Evolutionary conservation across 2,329 filamentous ascomycete species (phyloP).

Genomic region (Immersiporthe knoxdaviesiana): DNA sequence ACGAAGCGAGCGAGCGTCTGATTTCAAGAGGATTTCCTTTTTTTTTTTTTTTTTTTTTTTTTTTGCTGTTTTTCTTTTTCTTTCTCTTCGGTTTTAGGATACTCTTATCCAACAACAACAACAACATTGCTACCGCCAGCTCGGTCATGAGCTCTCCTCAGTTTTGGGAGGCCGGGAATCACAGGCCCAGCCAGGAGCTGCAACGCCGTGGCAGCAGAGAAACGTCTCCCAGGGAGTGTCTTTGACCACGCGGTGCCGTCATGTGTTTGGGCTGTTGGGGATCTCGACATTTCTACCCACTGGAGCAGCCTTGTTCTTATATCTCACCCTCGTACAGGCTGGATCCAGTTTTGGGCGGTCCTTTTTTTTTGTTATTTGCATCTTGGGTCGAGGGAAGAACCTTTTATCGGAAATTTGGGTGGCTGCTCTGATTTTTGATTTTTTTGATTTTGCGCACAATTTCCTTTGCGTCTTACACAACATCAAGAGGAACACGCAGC

Average conservation of each 20-base stretch:
- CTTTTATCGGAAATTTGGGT: conserved; percentile 50
- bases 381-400: conserved; percentile 52
- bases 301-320: conserved; percentile 39
- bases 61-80: conserved; percentile 33
- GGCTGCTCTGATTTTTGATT: conserved; percentile 41
- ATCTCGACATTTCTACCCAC: neutral
- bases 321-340: conserved; percentile 56
- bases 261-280: conserved; percentile 14
- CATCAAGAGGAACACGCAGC: conserved; percentile 64
- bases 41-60: conserved; percentile 35
- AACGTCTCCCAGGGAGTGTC: neutral
- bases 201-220: neutral
- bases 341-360: conserved; percentile 51
- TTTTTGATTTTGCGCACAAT: conserved; percentile 20
- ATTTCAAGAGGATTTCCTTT: conserved; percentile 31
- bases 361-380: conserved; percentile 56
- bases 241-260: neutral
- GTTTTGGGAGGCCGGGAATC: conserved; percentile 18
- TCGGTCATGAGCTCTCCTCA: conserved; percentile 46
- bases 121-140: conserved; percentile 48
- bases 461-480: conserved; percentile 40
- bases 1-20: conserved; percentile 15
- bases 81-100: conserved; percentile 47
- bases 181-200: neutral
- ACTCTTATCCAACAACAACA: conserved; percentile 40